phyloP scores from a whole-genome alignment of 2,329 filamentous ascomycete genomes.

The Trichocomaceae sp. region DNA sequence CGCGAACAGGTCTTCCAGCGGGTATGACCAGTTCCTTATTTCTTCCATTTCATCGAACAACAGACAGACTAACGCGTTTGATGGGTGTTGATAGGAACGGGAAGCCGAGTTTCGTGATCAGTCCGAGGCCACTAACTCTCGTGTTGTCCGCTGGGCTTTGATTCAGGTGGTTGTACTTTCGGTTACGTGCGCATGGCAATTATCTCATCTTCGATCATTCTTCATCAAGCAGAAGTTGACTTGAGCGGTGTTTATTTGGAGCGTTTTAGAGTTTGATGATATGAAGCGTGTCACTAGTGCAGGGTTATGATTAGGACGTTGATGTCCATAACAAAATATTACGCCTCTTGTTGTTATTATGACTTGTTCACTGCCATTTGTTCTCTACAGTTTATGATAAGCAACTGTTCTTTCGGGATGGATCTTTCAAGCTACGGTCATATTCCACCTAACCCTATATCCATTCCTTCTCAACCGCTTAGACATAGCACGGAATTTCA shows the following conservation, averaged over 20 bases:
- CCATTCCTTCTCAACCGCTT: too few species aligned
- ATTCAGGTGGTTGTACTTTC: constrained; percentile 81
- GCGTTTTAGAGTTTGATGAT: neutral
- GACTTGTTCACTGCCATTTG: too few species aligned
- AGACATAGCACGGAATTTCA: too few species aligned
- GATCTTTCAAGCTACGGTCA: neutral
- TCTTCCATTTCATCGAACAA: neutral
- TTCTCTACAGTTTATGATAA: too few species aligned
- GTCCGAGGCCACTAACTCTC: constrained; percentile 84
- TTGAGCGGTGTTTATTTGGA: constrained; percentile 37
- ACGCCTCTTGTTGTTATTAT: neutral
- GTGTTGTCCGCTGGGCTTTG: constrained; percentile 89
- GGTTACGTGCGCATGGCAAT: constrained; percentile 90
- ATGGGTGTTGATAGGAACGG: constrained; percentile 61
- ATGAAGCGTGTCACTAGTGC: neutral
- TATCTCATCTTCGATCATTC: constrained; percentile 90
- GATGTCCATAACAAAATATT: neutral
- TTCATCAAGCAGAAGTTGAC: constrained; percentile 99
- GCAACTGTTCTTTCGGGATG: neutral
- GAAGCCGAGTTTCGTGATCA: constrained; percentile 98
- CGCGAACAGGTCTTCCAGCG: constrained; percentile 95
- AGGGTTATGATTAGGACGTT: neutral
- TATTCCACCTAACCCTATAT: too few species aligned
- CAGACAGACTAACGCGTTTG: neutral
- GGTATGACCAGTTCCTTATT: constrained; percentile 46